phyloP scores from a whole-genome alignment of 371 early-diverging fungal species.

The Mortierella sp. region DNA sequence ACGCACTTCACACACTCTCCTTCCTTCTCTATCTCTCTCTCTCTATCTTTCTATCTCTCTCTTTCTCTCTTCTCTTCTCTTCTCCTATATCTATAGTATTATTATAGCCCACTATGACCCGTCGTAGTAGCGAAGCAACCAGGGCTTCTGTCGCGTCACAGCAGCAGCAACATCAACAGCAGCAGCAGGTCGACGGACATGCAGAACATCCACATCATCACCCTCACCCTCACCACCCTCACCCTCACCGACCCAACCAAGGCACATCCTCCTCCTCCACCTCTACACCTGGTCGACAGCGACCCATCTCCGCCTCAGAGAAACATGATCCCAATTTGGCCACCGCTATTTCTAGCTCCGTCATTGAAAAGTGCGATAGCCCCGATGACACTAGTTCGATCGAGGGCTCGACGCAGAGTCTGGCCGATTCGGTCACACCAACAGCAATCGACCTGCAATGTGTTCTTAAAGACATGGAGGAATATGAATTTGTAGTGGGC shows the following conservation, averaged over 20 bases:
- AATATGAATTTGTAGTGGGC: slow-evolving; percentile 71
- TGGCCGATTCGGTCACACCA: slow-evolving; percentile 12
- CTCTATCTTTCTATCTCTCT: neutral
- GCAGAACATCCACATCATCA: slow-evolving; percentile 21
- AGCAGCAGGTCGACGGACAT: slow-evolving; percentile 4
- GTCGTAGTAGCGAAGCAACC: slow-evolving; percentile 17
- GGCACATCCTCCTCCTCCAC: neutral
- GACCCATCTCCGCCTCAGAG: slow-evolving; percentile 23
- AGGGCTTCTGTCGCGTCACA: slow-evolving; percentile 7
- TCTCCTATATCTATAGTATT: neutral
- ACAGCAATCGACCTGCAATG: slow-evolving; percentile 26
- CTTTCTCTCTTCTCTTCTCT: neutral
- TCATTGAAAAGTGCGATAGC: slow-evolving; percentile 51
- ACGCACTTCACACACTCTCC: too few relatives aligned
- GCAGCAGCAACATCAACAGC: slow-evolving; percentile 11
- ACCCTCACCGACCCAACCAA: neutral
- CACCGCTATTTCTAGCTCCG: slow-evolving; percentile 21
- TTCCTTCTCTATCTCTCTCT: too few relatives aligned
- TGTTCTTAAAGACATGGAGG: slow-evolving; percentile 38
- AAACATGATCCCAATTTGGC: slow-evolving; percentile 23
- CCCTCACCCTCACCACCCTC: slow-evolving; percentile 11
- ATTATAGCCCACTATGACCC: slow-evolving; percentile 14
- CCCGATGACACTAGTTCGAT: slow-evolving; percentile 50
- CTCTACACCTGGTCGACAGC: slow-evolving; percentile 9
- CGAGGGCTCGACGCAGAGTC: slow-evolving; percentile 36